Evolutionary conservation across 257 asterid genomes (phyloP).

Genomic region (Nicotiana sylvestris): DNA sequence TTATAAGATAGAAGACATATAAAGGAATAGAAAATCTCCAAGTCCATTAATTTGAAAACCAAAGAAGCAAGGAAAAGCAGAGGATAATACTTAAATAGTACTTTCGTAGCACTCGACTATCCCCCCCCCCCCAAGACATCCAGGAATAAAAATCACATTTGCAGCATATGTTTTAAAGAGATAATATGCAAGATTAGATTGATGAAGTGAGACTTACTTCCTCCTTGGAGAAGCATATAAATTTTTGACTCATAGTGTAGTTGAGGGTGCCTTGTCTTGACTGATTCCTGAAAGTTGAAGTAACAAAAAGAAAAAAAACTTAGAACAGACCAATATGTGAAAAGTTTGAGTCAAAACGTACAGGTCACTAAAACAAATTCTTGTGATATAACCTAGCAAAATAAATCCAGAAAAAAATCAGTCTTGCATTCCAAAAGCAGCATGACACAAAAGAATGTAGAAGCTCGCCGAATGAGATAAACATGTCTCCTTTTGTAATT

Average conservation of each 20-base stretch:
- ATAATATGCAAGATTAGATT: neutral
- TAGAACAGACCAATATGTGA: neutral
- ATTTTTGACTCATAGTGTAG: slow-evolving; percentile 88
- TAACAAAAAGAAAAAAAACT: slow-evolving; percentile 9
- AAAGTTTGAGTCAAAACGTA: too few species aligned
- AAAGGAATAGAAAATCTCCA: neutral
- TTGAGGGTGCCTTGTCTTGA: slow-evolving; percentile 80
- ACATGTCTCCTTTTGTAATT: neutral
- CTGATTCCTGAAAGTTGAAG: slow-evolving; percentile 54
- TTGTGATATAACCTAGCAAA: neutral
- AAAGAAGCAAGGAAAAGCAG: neutral
- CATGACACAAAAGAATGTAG: neutral
- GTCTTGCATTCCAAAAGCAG: neutral
- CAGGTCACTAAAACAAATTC: neutral
- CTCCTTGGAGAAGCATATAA: slow-evolving; percentile 89
- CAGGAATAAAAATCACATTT: neutral
- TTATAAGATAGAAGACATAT: neutral
- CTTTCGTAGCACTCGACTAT: neutral
- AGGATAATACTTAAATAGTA: too few species aligned
- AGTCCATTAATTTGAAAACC: neutral
- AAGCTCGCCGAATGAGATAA: neutral
- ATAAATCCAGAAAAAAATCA: neutral
- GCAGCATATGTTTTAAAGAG: neutral
- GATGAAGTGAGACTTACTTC: slow-evolving; percentile 55
- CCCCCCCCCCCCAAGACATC: neutral